Base-by-base conservation (phyloP, 805 yeast genomes). In the Cyberlindnera japonica region DNA sequence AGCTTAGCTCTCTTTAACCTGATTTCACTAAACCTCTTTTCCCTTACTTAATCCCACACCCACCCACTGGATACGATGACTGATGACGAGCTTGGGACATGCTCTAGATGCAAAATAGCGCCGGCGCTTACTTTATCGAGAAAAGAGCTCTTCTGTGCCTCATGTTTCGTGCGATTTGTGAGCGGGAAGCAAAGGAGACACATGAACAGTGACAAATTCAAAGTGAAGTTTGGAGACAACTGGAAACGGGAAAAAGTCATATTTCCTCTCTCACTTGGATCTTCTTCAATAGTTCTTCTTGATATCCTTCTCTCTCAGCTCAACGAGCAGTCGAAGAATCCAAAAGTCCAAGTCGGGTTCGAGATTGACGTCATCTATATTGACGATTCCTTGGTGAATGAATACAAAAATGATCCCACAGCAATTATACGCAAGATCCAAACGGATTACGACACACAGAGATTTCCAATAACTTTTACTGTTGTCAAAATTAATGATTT, bases 171-270 rank as follows among this genome's bases (percentile, higher is more conserved):
- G 16, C 71, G 79, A 44, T 90, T 87, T 57, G 69, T 90, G 26
- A 71, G 82, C 42, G 81, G 86, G 18, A 90, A 90, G 59, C 89
- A 86, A 61, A 70, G 95, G 46, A 84, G 83, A 54, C 83, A 74
- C 54, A 79, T 91, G 88, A 48, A 55, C 6, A 75, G 72, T 48
- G 89, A 84, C 12, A 75, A 71, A 40, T 89, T 74, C 63, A 84
- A 86, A 55, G 90, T 84, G 17, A 74, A 80, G 52, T 88, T 73
- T 51, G 77, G 76, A 12, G 62, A 63, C 2, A 64, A 65, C 14
- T 65, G 63, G 4, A 65, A 57, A 12, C 41, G 57, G 3, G 77
- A 74, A 14, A 72, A 63, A 23, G 72, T 82, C 0, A 53, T 84
- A 20, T 56, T 87, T 4, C 76, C 90, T 3, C 54, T 83, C 3